Percentiles rank a stretch among this genome's conserved stretches.
These are phyloP conservation scores for Triticum timopheevii DNA, from an alignment of 176 grass and related monocot species.

Conservation along the genomic window DNA sequence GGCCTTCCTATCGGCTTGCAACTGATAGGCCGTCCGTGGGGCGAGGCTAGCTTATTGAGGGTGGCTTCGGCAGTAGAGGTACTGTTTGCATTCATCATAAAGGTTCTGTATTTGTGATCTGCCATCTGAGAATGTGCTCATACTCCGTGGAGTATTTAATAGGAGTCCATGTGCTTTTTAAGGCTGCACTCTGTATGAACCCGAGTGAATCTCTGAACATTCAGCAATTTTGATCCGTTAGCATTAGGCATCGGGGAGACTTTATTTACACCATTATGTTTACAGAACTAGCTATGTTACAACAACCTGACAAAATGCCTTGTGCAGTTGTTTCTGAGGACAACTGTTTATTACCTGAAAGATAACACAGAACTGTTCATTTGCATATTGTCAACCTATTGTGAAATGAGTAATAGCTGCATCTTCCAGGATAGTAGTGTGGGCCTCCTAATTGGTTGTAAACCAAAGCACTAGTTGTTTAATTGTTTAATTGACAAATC, in stretches of 20 bases:
- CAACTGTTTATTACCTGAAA: no score
- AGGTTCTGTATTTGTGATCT: not conserved
- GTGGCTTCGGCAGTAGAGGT: conserved; percentile 89
- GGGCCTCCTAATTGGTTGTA: no score
- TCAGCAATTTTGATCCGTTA: not conserved
- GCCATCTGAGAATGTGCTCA: not conserved
- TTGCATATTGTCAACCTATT: no score
- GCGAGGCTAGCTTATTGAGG: conserved; percentile 89
- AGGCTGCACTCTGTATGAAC: not conserved
- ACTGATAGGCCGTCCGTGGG: conserved; percentile 94
- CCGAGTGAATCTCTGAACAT: not conserved
- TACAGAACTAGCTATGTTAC: no score
- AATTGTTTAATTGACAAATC: no score
- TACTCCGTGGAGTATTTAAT: no score
- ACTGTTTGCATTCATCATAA: conserved; percentile 12
- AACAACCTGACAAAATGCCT: no score
- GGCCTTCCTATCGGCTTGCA: conserved; percentile 95
- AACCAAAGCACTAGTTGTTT: no score
- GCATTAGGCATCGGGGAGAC: not conserved
- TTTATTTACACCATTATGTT: not conserved
- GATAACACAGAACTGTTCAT: no score
- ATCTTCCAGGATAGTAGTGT: no score
- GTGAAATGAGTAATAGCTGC: no score
- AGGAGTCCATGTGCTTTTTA: not conserved
- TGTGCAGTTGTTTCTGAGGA: no score